Base-by-base conservation (phyloP, 148 eudicot genomes). In the Rhododendron simsii region DNA sequence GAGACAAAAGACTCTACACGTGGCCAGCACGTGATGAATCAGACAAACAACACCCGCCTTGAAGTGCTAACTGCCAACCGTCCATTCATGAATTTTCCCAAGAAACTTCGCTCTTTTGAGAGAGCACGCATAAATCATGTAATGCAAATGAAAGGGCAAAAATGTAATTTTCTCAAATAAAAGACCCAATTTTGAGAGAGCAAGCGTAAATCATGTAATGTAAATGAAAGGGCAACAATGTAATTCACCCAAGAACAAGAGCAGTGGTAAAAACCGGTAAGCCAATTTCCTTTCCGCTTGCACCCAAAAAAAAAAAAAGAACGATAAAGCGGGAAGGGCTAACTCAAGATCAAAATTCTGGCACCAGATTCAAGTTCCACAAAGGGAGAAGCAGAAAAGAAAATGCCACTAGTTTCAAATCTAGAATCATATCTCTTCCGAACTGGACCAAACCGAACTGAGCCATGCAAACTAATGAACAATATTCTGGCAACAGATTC, bases 1-100 rank as follows among this genome's bases (percentile, higher is more conserved):
- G 5, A 55, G 21, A 47, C 50, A 47, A 77, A 4, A 77, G 13
- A 18, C 81, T 20, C 51, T 9, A 11, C 80, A 77, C 51, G 53
- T 77, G 28, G 80, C 30, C 47, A 77, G 33, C 81, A 78, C 81
- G 53, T 44, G 81, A 78, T 78, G 80, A 44, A 44, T 44, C 53
- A 44, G 28, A 37, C 2, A 74, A 21, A 74, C n/a, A 74, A 26
- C 18, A 33, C 21, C 81, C 53, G 11, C 51, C 81, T 78, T 23
- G 53, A 44, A 78, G 45, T 41, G 80, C 48, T 76, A 39, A 76
- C n/a, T 39, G 44, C 45, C 8, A 75, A 75, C 79, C 79, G n/a
- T 39, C 47, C 79, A 39, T 7, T 20, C 20, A 37, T 7, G 47
- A 75, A 18, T 5, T 16, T 18, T 75, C 78, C 79, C 23, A 6